A percentile compares a stretch with the other conserved stretches of the same genome.
Conservation (phyloP, 2,329 filamentous ascomycete species). For the Fusarium sp. region DNA sequence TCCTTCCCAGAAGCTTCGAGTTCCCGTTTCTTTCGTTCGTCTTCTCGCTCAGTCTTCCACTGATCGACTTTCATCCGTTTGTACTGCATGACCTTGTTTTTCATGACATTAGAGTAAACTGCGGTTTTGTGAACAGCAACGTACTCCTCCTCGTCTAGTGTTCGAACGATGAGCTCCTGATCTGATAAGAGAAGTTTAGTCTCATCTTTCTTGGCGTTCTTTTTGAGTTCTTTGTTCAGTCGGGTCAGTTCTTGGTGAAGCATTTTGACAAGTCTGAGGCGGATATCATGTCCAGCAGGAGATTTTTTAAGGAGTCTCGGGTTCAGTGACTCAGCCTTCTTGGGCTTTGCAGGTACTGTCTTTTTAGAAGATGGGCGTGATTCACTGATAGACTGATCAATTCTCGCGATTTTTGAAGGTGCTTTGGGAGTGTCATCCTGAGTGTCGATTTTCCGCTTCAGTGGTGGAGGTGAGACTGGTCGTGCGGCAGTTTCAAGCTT, state of each 20-base stretch:
- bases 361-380: slow-evolving; percentile 35
- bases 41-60: slow-evolving; percentile 73
- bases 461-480: slow-evolving; percentile 50
- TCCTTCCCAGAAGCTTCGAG: slow-evolving; percentile 48
- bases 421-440: slow-evolving; percentile 9
- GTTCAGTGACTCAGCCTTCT: slow-evolving; percentile 67
- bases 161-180: slow-evolving; percentile 74
- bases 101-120: slow-evolving; percentile 87
- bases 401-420: slow-evolving; percentile 13
- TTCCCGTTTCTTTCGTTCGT: slow-evolving; percentile 52
- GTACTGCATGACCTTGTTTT: slow-evolving; percentile 79
- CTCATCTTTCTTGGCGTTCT: slow-evolving; percentile 60
- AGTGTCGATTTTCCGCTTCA: slow-evolving; percentile 41
- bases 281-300: slow-evolving; percentile 67
- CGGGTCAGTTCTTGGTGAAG: slow-evolving; percentile 74
- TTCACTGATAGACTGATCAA: slow-evolving; percentile 17
- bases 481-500: slow-evolving; percentile 42
- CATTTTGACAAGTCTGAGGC: slow-evolving; percentile 68
- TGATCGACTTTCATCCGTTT: slow-evolving; percentile 78
- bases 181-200: slow-evolving; percentile 67
- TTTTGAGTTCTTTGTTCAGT: slow-evolving; percentile 72
- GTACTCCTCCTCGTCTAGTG: slow-evolving; percentile 82
- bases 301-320: slow-evolving; percentile 71
- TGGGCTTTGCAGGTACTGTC: slow-evolving; percentile 27
- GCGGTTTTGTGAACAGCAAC: slow-evolving; percentile 72